phyloP scores from a whole-genome alignment of 2,329 filamentous ascomycete genomes.

The Arthrobotrys megalospora region DNA sequence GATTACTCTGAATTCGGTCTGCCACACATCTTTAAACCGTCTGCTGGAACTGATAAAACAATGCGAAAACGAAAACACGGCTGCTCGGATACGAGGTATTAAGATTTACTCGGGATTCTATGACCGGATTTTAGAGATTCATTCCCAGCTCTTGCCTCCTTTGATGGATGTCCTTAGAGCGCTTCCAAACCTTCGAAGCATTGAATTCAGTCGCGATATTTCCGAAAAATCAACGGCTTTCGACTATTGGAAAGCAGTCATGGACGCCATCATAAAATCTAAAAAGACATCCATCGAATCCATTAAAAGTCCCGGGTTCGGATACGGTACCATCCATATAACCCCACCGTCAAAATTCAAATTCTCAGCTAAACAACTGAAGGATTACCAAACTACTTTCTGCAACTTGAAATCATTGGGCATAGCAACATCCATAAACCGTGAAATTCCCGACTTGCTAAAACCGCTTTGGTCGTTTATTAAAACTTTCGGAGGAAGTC shows the following conservation, averaged over 20 bases:
- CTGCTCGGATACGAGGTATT: background rate
- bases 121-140: background rate
- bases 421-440: background rate
- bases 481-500: background rate
- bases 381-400: background rate
- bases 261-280: background rate
- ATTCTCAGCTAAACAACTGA: background rate
- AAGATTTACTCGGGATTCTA: background rate
- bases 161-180: background rate
- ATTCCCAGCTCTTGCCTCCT: background rate
- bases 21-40: background rate
- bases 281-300: background rate
- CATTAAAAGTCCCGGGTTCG: background rate
- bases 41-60: background rate
- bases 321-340: background rate
- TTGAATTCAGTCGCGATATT: background rate
- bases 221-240: background rate
- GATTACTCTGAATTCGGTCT: too few species aligned
- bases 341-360: constrained; percentile 5
- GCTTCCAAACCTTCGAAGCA: background rate
- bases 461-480: background rate
- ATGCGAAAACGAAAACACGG: background rate
- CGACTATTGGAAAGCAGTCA: background rate
- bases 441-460: background rate
- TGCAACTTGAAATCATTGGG: background rate